These are phyloP conservation scores for Elongisporangium undulatum DNA, from an alignment of 352 stramenopile species.

Conservation along the genomic window DNA sequence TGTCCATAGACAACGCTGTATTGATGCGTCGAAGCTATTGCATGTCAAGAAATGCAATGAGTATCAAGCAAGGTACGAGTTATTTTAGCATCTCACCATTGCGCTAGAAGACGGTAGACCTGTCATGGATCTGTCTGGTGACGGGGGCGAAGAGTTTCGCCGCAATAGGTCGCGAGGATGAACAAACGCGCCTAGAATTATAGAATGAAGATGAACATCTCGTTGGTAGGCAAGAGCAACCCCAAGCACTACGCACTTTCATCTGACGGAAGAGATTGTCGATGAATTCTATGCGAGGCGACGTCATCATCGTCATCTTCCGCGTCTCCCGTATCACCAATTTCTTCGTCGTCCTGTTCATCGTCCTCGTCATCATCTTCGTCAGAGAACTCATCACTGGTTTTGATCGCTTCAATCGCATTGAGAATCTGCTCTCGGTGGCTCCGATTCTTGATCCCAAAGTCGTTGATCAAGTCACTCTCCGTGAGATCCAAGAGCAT, in stretches of 20 bases:
- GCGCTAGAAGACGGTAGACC: constrained; percentile 47
- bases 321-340: constrained; percentile 18
- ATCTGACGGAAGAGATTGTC: too few relatives aligned
- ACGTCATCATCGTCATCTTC: constrained; percentile 13
- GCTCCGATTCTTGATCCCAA: constrained; percentile 58
- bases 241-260: too few relatives aligned
- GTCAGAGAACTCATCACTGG: constrained; percentile 56
- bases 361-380: constrained; percentile 51
- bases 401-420: constrained; percentile 77
- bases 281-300: background rate
- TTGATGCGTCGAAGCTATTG: constrained; percentile 59
- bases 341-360: constrained; percentile 26
- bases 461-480: constrained; percentile 74
- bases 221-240: too few relatives aligned
- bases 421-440: constrained; percentile 69
- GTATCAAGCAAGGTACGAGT: background rate
- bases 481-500: constrained; percentile 70
- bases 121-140: constrained; percentile 14
- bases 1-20: constrained; percentile 39
- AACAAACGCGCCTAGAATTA: constrained; percentile 12
- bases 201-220: background rate
- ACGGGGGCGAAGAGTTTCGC: constrained; percentile 34
- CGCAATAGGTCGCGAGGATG: constrained; percentile 39
- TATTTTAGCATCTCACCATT: constrained; percentile 33
- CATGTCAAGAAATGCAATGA: constrained; percentile 1